Base-by-base conservation (phyloP, 2,329 filamentous ascomycete species). In the Huntiella omanensis region DNA sequence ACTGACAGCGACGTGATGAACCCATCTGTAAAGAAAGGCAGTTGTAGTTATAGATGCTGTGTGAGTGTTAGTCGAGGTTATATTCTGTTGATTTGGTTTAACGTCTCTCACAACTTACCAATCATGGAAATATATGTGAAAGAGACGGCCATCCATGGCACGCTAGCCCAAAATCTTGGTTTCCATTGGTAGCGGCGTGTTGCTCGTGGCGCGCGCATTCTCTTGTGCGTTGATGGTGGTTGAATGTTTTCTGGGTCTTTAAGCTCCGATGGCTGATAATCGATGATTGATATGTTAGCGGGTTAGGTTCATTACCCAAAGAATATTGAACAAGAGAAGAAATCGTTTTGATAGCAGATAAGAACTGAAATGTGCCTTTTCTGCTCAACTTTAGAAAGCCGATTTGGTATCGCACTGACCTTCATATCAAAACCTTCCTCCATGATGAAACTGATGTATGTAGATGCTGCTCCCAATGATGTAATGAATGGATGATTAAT, bases 151-250 rank as follows among this genome's bases (percentile, higher is more conserved):
- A 50, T 39, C 48, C 48, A 50, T 16, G 48, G 48, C 6, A 50
- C 46, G 4, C 44, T 47, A 8, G 48, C 15, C 48, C 48, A 50
- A 15, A 50, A 50, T 17, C 44, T 40, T 8, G 48, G 48, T 5
- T 35, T 22, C 48, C 48, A 50, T 41, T 50, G 48, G 10, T 37
- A 41, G 16, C 45, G 48, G 10, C 47, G 48, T 16, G 48, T 47
- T n/a, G 19, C 44, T 36, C 40, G 37, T 13, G 35, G 35, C 37
- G 40, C 28, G 13, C 40, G 44, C 40, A 36, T 44, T 36, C 33
- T 41, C n/a, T 28, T 28, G 22, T 28, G 22, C 10, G 22, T 11
- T 5, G 4, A 13, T 36, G n/a, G 28, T 16, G 37, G 22, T 28
- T 28, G 12, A 7, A 28, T 16, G 10, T 33, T 33, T 35, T 16